phyloP scores from a whole-genome alignment of 768 basidiomycete genomes.

The Clavaria fumosa region DNA sequence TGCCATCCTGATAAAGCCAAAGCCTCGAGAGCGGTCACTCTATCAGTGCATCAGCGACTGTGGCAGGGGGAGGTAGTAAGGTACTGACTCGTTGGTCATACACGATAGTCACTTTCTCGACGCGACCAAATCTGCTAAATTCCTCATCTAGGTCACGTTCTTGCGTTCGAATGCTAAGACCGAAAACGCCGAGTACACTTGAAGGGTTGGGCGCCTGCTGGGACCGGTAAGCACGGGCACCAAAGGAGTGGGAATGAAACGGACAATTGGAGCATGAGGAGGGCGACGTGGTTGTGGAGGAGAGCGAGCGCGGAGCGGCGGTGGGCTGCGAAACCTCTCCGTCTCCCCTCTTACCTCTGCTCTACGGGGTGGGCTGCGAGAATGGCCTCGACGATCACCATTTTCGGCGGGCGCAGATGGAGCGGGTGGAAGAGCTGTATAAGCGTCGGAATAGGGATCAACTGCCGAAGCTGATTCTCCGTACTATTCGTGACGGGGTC shows the following conservation, averaged over 20 bases:
- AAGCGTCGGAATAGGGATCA: conserved; percentile 75
- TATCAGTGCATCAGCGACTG: conserved; percentile 9
- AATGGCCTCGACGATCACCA: conserved; percentile 44
- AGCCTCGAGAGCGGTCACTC: conserved; percentile 94
- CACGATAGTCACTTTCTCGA: conserved; percentile 92
- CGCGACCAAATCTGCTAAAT: conserved; percentile 75
- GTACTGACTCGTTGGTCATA: conserved; percentile 85
- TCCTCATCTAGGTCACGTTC: conserved; percentile 93
- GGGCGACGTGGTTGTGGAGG: conserved; percentile 51
- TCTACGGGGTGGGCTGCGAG: conserved; percentile 47
- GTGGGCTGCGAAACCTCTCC: conserved; percentile 41
- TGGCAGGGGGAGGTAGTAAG: conserved; percentile 1
- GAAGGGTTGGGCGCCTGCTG: conserved; percentile 78
- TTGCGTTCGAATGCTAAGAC: conserved; percentile 87
- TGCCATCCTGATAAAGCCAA: conserved; percentile 94
- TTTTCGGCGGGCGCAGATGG: conserved; percentile 31
- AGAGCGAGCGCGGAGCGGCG: conserved; percentile 36
- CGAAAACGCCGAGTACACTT: conserved; percentile 91
- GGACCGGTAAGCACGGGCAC: conserved; percentile 23
- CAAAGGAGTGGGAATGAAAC: conserved; percentile 20
- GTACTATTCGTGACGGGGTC: conserved; percentile 31
- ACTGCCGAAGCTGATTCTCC: conserved; percentile 42
- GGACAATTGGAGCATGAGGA: conserved; percentile 57
- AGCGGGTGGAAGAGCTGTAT: conserved; percentile 46
- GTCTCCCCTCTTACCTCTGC: conserved; percentile 30